phyloP scores from a whole-genome alignment of 306 rosid species.

The Cicer bijugum region DNA sequence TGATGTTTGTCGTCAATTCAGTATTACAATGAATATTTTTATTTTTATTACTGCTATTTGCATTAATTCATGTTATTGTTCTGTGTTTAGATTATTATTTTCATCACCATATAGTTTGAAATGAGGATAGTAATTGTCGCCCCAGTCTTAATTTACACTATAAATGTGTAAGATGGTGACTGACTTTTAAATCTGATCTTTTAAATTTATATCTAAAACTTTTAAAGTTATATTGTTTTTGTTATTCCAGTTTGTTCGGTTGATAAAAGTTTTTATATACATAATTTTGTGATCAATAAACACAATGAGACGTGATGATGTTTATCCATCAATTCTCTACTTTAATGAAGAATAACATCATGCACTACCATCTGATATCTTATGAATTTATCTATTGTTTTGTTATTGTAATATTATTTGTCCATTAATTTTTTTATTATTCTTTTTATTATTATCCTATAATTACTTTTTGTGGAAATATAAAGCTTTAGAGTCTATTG shows the following conservation, averaged over 20 bases:
- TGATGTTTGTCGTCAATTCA: too few relatives aligned
- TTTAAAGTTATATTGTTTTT: not conserved
- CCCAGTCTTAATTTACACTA: constrained; percentile 50
- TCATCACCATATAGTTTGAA: not conserved
- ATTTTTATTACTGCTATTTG: too few relatives aligned
- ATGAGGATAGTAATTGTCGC: constrained; percentile 39
- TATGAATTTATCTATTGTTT: not conserved
- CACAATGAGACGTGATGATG: constrained; percentile 58
- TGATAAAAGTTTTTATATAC: not conserved
- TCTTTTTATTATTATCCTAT: too few relatives aligned
- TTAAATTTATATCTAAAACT: not conserved
- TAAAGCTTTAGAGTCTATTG: not conserved
- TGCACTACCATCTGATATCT: constrained; percentile 92
- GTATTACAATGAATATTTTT: too few relatives aligned
- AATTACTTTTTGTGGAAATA: too few relatives aligned
- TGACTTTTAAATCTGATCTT: constrained; percentile 70
- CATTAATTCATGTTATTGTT: too few relatives aligned
- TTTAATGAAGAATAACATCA: constrained; percentile 66
- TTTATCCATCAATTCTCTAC: constrained; percentile 65
- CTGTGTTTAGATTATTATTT: not conserved
- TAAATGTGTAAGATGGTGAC: constrained; percentile 68
- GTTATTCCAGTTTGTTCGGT: not conserved
- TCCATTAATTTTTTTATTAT: too few relatives aligned
- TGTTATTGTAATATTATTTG: too few relatives aligned
- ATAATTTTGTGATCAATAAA: too few relatives aligned